Percentiles rank a stretch among this genome's conserved stretches.
phyloP scores from a whole-genome alignment of 371 early-diverging fungal genomes.

The Circinella umbellata region DNA sequence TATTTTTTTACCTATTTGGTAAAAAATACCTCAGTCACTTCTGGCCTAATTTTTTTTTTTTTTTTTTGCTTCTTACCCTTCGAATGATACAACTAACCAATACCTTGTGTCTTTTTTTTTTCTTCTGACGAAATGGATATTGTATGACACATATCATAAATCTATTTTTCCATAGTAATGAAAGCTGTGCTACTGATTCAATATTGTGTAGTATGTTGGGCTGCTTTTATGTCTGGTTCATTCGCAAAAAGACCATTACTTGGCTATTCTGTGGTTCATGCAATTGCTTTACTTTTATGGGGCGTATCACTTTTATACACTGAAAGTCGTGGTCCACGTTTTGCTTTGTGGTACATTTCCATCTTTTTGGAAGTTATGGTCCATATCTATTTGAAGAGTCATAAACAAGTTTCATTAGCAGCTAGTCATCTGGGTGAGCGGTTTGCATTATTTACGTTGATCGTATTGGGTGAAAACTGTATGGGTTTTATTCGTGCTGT shows the following conservation, averaged over 20 bases:
- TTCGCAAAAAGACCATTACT: constrained; percentile 31
- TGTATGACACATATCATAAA: too few relatives aligned
- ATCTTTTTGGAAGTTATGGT: constrained; percentile 52
- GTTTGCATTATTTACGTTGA: constrained; percentile 60
- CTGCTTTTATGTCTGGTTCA: constrained; percentile 28
- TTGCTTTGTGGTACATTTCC: constrained; percentile 55
- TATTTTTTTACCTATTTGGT: constrained; percentile 2
- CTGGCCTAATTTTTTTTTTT: too few relatives aligned
- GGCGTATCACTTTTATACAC: constrained; percentile 42
- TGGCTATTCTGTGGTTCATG: constrained; percentile 43
- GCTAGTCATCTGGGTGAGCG: constrained; percentile 64
- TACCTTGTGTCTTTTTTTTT: background rate
- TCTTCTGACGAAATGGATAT: too few relatives aligned
- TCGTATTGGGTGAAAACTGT: constrained; percentile 57
- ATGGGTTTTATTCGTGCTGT: constrained; percentile 55
- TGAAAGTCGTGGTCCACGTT: constrained; percentile 32
- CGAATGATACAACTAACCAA: background rate
- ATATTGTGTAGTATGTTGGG: constrained; percentile 37
- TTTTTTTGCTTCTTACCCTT: too few relatives aligned
- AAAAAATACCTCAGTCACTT: constrained; percentile 4
- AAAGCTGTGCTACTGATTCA: constrained; percentile 45
- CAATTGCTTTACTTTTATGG: constrained; percentile 56
- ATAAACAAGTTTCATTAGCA: constrained; percentile 57
- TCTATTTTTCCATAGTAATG: constrained; percentile 32
- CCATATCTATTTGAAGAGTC: constrained; percentile 45